phyloP scores from a whole-genome alignment of 169 alveolate genomes.

The Cryptosporidium canis region DNA sequence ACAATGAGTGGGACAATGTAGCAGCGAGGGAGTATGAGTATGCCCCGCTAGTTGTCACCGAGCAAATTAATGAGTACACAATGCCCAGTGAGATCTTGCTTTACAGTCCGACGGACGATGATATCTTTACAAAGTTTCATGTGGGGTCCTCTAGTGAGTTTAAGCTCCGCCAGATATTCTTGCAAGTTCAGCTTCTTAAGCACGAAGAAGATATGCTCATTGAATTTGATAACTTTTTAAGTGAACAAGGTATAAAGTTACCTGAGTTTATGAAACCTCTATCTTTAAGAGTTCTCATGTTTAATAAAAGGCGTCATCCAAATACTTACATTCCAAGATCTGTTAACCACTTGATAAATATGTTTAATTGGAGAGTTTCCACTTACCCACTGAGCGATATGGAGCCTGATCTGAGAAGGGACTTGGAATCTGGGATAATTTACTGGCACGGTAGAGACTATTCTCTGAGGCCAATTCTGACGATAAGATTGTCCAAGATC shows the following conservation, averaged over 20 bases:
- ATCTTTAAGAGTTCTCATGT: conserved; percentile 75
- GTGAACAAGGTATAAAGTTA: conserved; percentile 6
- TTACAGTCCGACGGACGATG: conserved; percentile 42
- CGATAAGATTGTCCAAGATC: conserved; percentile 60
- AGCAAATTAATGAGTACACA: conserved; percentile 22
- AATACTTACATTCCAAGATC: conserved; percentile 68
- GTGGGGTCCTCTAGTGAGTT: conserved; percentile 46
- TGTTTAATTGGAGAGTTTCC: conserved; percentile 77
- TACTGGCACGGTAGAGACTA: conserved; percentile 80
- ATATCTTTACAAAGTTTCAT: conserved; percentile 55
- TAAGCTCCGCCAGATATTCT: conserved; percentile 77
- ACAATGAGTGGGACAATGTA: conserved; percentile 7
- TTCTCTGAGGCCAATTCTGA: conserved; percentile 76
- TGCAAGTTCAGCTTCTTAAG: conserved; percentile 73
- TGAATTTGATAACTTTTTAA: conserved; percentile 70
- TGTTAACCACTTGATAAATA: conserved; percentile 69
- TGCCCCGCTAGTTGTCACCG: conserved; percentile 19
- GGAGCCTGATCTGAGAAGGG: conserved; percentile 66
- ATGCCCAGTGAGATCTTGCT: conserved; percentile 64
- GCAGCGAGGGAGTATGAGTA: conserved; percentile 13
- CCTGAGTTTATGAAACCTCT: conserved; percentile 75
- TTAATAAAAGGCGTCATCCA: conserved; percentile 74
- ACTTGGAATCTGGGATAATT: conserved; percentile 76
- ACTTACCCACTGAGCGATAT: conserved; percentile 74
- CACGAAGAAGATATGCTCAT: conserved; percentile 72